Evolutionary conservation across 345 rosid species (phyloP), one percentile per base, ranked within the genome.

Genomic region (Jatropha curcas): DNA sequence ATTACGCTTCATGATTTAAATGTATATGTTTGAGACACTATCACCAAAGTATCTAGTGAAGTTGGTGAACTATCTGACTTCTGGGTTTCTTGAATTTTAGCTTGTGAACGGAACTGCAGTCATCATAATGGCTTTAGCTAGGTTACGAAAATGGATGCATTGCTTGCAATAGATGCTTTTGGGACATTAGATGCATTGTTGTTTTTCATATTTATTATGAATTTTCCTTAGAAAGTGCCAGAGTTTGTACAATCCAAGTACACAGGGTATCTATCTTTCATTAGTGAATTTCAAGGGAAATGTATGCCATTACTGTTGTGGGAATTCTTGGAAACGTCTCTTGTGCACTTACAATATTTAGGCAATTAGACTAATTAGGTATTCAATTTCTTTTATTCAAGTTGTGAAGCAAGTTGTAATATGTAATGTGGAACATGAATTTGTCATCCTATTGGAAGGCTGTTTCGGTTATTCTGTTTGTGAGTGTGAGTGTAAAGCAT

Each of bases 291-390:
- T 1, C 4, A 4, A 37, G 11, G n/a, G 52, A 16, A 3, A 17
- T 48, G 17, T 34, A 19, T 62, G 48, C 48, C 37, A 34, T 16
- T 17, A 41, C 27, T 12, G 37, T 0, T 33, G 19, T 20, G 45
- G 31, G 56, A n/a, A n/a, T 66, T 66, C 25, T 27, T 27, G 70
- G 35, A 60, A 17, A 33, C 19, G 5, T 60, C 65, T 60, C 43
- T 19, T 7, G 9, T 19, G 13, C n/a, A 31, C 41, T 19, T 60
- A 5, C 33, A 27, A 12, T 28, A 27, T 34, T 60, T 5, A 60
- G 25, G 41, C 19, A 60, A 60, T 60, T 33, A 33, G 24, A 25
- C 5, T 25, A 11, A 25, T 14, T 13, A 16, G 0, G 9, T 4
- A 6, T 4, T 58, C 7, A 34, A 33, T 48, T 48, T 48, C 0